Evolutionary conservation across 1,139 yeast genomes (phyloP).

Genomic region (Groenewaldozyma auringiensis): DNA sequence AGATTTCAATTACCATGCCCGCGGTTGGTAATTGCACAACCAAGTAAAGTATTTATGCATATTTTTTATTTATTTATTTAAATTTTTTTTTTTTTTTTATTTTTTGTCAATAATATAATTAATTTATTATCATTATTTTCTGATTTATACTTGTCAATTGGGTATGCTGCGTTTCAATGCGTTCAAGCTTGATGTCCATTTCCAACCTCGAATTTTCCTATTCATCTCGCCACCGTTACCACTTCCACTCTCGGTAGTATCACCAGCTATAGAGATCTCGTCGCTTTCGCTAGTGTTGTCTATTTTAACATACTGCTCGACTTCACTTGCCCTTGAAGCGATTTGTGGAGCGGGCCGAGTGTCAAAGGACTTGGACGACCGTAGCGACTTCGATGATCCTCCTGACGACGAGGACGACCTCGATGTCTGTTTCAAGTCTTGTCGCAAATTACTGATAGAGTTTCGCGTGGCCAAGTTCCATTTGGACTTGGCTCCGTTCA

Average conservation of each 20-base stretch:
- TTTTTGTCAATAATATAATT: neutral
- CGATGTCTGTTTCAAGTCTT: neutral
- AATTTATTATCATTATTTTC: no score
- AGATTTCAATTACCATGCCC: conserved; percentile 33
- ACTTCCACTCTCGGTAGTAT: no score
- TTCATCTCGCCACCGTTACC: no score
- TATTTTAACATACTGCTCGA: no score
- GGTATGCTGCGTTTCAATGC: neutral
- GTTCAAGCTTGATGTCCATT: neutral
- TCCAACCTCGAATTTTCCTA: no score
- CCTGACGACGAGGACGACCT: conserved; percentile 1
- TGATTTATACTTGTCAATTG: no score
- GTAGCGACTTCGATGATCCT: neutral
- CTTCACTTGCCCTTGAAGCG: neutral
- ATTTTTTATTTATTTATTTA: neutral
- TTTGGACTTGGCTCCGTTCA: neutral
- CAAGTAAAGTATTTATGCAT: neutral
- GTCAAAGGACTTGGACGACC: neutral
- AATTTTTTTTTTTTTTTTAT: neutral
- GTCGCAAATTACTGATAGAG: neutral
- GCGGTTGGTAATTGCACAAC: conserved; percentile 29
- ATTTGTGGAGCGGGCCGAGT: no score
- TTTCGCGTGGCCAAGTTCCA: neutral
- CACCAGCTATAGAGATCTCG: neutral
- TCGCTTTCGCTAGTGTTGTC: neutral